Percentiles rank a stretch among this genome's conserved stretches.
phyloP scores from a whole-genome alignment of 495 filamentous ascomycete genomes.

The Lasiosphaeris hirsuta region DNA sequence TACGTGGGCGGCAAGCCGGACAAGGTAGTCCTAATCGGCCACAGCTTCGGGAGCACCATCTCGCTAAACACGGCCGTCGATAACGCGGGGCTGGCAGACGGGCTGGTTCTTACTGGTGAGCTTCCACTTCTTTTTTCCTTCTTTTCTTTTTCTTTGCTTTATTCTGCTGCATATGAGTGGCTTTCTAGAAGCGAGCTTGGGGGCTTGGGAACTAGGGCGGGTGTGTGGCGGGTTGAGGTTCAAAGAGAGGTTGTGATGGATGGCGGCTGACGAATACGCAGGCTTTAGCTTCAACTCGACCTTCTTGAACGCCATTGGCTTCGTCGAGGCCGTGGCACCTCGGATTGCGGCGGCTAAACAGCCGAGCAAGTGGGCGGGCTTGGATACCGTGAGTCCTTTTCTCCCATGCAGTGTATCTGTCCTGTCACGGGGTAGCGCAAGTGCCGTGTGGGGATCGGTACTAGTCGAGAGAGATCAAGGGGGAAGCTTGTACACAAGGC shows the following conservation, averaged over 20 bases:
- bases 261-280: not conserved
- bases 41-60: slow-evolving; percentile 42
- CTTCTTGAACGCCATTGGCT: slow-evolving; percentile 8
- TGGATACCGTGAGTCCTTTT: slow-evolving; percentile 13
- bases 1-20: slow-evolving; percentile 31
- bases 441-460: not conserved
- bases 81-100: slow-evolving; percentile 25
- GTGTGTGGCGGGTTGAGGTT: not conserved
- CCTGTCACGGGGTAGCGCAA: not conserved
- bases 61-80: slow-evolving; percentile 15
- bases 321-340: slow-evolving; percentile 2
- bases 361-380: slow-evolving; percentile 16
- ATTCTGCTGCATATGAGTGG: too few species aligned
- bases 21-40: slow-evolving; percentile 55
- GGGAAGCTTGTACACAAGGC: too few species aligned
- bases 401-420: not conserved
- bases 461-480: too few species aligned
- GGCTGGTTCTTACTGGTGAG: slow-evolving; percentile 27
- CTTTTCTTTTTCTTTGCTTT: too few species aligned
- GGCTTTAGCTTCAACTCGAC: slow-evolving; percentile 24
- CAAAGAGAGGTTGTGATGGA: too few species aligned
- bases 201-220: too few species aligned
- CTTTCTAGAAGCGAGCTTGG: too few species aligned
- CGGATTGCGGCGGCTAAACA: slow-evolving; percentile 13
- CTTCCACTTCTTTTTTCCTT: not conserved